Percentiles rank a stretch among this genome's conserved stretches.
Conservation (phyloP, 306 rosid genomes). For the Hippophae tibetana region DNA sequence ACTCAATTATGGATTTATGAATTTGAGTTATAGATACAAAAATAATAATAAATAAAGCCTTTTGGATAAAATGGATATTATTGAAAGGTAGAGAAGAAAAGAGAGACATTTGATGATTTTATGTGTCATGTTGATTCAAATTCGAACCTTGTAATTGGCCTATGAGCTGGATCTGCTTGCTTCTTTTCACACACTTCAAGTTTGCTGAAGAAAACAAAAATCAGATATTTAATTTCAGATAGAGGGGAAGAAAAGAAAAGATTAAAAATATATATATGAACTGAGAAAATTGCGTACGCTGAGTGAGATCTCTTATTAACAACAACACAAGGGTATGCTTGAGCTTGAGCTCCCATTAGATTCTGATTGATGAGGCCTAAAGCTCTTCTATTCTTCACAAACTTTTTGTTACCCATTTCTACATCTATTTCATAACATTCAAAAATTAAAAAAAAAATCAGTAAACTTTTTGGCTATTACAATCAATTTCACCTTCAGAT, state of each 20-base stretch:
- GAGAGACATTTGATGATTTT: too few species aligned
- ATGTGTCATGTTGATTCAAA: slow-evolving; percentile 1
- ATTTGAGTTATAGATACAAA: too few species aligned
- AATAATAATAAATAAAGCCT: too few species aligned
- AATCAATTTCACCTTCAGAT: slow-evolving; percentile 12
- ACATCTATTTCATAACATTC: slow-evolving; percentile 30
- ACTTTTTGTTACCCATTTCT: slow-evolving; percentile 38
- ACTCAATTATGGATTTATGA: too few species aligned
- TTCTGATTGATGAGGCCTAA: slow-evolving; percentile 54
- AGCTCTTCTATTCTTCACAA: slow-evolving; percentile 64
- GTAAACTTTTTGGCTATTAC: slow-evolving; percentile 9
- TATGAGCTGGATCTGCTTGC: slow-evolving; percentile 79
- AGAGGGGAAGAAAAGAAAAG: neutral
- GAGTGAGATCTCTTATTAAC: slow-evolving; percentile 69
- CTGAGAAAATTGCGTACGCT: slow-evolving; percentile 57
- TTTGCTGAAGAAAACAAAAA: slow-evolving; percentile 30
- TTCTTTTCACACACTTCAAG: slow-evolving; percentile 57
- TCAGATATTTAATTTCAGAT: slow-evolving; percentile 5
- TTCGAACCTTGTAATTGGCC: slow-evolving; percentile 83
- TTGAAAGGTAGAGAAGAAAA: too few species aligned
- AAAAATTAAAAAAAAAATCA: neutral
- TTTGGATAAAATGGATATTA: too few species aligned
- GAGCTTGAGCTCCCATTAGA: slow-evolving; percentile 43
- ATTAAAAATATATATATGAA: neutral
- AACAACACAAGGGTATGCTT: slow-evolving; percentile 56